Evolutionary conservation across 2,329 filamentous ascomycete species (phyloP).

Genomic region (Raffaelea ambrosiae): DNA sequence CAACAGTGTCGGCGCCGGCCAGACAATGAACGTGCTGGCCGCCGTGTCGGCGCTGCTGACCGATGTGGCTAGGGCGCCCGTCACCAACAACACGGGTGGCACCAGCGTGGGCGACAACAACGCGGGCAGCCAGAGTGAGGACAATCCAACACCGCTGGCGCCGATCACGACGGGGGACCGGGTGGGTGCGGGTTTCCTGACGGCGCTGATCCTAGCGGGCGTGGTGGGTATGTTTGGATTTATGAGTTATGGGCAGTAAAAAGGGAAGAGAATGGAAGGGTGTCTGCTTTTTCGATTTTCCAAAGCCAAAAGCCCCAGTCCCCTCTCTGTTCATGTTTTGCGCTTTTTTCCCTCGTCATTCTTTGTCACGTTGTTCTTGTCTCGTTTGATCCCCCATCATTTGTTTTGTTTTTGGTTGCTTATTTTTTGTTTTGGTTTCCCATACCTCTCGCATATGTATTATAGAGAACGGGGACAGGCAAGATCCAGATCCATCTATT

Average conservation of each 20-base stretch:
- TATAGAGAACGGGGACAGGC: no score
- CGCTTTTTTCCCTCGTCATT: not conserved
- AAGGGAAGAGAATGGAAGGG: not conserved
- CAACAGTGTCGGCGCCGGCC: slow-evolving; percentile 42
- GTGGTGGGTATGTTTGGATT: slow-evolving; percentile 23
- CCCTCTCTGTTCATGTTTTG: no score
- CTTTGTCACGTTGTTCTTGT: no score
- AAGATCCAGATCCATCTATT: no score
- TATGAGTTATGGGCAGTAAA: slow-evolving; percentile 20
- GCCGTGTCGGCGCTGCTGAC: slow-evolving; percentile 39
- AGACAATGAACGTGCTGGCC: slow-evolving; percentile 46
- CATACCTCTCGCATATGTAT: not conserved
- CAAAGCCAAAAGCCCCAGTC: no score
- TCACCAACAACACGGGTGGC: slow-evolving; percentile 36
- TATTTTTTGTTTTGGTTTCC: not conserved
- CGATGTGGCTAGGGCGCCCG: slow-evolving; percentile 19
- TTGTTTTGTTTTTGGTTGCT: not conserved
- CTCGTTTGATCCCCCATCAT: no score
- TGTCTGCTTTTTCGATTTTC: not conserved
- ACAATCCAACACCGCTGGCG: slow-evolving; percentile 10
- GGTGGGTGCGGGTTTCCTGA: slow-evolving; percentile 60
- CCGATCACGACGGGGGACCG: slow-evolving; percentile 52
- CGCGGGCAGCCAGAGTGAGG: slow-evolving; percentile 29
- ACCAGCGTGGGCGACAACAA: slow-evolving; percentile 39
- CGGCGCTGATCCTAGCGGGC: slow-evolving; percentile 42